Base-by-base conservation (phyloP, 495 filamentous ascomycete species). In the Lasiosphaeriaceae sp. region DNA sequence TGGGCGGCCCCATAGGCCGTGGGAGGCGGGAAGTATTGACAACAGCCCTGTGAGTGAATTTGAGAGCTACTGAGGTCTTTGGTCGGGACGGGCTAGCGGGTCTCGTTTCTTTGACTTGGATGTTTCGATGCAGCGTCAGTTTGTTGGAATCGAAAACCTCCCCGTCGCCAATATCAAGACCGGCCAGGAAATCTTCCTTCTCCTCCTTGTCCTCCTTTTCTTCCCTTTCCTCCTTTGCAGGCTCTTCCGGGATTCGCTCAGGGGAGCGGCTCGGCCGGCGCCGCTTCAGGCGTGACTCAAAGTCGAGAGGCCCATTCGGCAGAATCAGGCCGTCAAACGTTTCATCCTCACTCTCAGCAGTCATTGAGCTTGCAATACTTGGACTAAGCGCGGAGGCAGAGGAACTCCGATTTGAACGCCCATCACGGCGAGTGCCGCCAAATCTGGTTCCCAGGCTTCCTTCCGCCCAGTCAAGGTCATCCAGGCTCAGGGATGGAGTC, bases 321-420 rank as follows among this genome's bases (percentile, higher is more conserved):
- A 97, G 77, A 16, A 95, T 72, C 17, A 98, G 79, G 22, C 93
- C 93, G 57, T 92, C 86, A 44, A 97, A 79, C 6, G 87, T 84
- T 59, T 97, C 94, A 64, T 96, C 92, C 64, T 97, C 94, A 66
- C 93, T 97, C 71, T 96, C 94, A n/a, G 82, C 81, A 5, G 91
- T 96, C 57, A 95, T 78, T 55, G 89, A 94, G 71, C 92, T 96
- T 50, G 90, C 87, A 46, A 93, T 82, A 64, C 92, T 96, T 11
- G 94, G 90, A 62, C 93, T 96, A 70, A 96, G 82, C 22, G 88
- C 87, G 22, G 91, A 96, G 24, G 89, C 86, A 12, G 91, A 89
- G 1, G 90, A 96, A 72, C 89, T 90, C 56, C 90, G 84, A 64
- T 85, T 82, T 23, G 89, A 94, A 26, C 84, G 82, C 12, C 79